Evolutionary conservation across 805 yeast genomes (phyloP).

Genomic region (Torulaspora franciscae): DNA sequence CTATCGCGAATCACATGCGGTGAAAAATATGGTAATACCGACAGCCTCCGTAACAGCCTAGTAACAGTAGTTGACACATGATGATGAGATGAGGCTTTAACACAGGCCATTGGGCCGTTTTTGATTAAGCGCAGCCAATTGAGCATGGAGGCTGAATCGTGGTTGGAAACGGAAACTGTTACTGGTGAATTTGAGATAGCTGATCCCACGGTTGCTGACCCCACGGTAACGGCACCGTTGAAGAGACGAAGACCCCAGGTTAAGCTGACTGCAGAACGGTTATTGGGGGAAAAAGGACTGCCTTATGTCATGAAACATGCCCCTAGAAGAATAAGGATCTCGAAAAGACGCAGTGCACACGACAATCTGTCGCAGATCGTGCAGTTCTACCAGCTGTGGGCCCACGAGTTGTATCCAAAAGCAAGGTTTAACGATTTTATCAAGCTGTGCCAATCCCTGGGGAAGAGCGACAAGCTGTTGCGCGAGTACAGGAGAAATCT

Average conservation of each 20-base stretch:
- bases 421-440: conserved; percentile 71
- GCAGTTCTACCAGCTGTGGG: conserved; percentile 66
- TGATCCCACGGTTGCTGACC: conserved; percentile 26
- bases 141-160: conserved; percentile 3
- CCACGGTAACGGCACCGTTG: conserved; percentile 23
- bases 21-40: background rate
- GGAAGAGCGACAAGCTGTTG: conserved; percentile 40
- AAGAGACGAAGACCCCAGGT: conserved; percentile 34
- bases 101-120: too few relatives aligned
- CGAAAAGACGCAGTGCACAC: conserved; percentile 23
- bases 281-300: conserved; percentile 53
- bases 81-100: background rate
- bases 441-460: conserved; percentile 46
- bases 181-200: background rate
- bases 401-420: conserved; percentile 70
- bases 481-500: conserved; percentile 40
- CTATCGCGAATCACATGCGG: background rate
- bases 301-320: conserved; percentile 44
- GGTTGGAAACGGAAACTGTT: conserved; percentile 1
- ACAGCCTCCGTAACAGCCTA: background rate
- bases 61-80: background rate
- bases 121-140: background rate
- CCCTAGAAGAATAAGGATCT: conserved; percentile 34
- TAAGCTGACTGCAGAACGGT: conserved; percentile 48
- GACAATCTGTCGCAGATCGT: conserved; percentile 38